phyloP scores from a whole-genome alignment of 345 rosid species.

The Populus davidiana region DNA sequence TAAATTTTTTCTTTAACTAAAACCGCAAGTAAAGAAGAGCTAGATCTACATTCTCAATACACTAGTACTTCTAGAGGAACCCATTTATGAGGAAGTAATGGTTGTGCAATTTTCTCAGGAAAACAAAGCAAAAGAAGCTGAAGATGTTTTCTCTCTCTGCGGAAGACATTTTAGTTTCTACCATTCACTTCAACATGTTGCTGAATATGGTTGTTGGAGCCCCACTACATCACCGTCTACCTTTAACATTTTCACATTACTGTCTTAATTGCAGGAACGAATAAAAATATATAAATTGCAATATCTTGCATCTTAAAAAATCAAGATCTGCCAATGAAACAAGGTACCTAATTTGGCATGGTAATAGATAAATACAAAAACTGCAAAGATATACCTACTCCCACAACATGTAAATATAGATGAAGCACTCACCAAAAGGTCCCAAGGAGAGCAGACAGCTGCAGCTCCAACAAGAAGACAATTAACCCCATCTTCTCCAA shows the following conservation, averaged over 20 bases:
- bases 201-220: not conserved
- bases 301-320: not conserved
- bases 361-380: not conserved
- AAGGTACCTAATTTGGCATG: not conserved
- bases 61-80: too few species aligned
- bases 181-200: not conserved
- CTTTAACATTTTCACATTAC: not conserved
- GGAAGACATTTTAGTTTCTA: not conserved
- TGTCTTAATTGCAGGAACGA: not conserved
- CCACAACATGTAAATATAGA: not conserved
- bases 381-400: not conserved
- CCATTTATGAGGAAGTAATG: too few species aligned
- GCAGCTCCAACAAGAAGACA: conserved; percentile 40
- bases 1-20: too few species aligned
- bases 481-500: conserved; percentile 31
- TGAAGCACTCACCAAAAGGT: conserved; percentile 32
- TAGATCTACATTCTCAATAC: too few species aligned
- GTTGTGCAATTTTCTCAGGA: too few species aligned
- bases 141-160: not conserved
- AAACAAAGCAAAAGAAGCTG: not conserved
- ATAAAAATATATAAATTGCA: not conserved
- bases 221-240: not conserved
- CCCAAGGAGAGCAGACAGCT: conserved; percentile 43
- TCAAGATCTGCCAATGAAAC: not conserved
- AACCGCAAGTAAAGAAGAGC: too few species aligned